Conservation (phyloP, 2,329 filamentous ascomycete genomes). For the Trichophyton rubrum region DNA sequence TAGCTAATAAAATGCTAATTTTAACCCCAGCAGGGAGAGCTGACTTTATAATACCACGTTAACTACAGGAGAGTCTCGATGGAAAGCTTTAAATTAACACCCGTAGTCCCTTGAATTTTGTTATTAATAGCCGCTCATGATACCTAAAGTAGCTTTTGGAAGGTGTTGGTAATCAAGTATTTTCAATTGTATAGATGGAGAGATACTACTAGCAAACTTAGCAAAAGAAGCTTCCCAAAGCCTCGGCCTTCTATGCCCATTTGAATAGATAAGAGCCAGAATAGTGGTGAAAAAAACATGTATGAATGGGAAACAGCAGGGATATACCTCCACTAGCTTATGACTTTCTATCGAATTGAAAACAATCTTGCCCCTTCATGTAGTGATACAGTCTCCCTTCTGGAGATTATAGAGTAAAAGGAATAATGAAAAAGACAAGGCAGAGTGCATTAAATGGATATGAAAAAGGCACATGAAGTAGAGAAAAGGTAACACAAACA, state of each 20-base stretch:
- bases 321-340: not conserved
- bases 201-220: not conserved
- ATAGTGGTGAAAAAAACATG: not conserved
- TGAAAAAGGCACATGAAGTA: not conserved
- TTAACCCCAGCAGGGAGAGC: not conserved
- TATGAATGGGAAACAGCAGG: not conserved
- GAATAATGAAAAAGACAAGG: not conserved
- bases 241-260: not conserved
- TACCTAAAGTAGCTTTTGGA: not conserved
- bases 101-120: not conserved
- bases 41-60: too few relatives aligned
- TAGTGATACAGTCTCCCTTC: slow-evolving; percentile 4
- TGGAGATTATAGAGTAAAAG: not conserved
- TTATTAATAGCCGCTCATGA: not conserved
- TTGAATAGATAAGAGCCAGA: not conserved
- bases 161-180: not conserved
- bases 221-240: not conserved
- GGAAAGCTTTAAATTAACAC: not conserved
- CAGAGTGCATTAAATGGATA: not conserved
- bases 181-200: not conserved
- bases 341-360: not conserved
- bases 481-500: not conserved
- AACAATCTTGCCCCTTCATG: slow-evolving; percentile 1
- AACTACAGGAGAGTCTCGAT: not conserved
- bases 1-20: not conserved